Evolutionary conservation across 805 yeast species (phyloP).

Genomic region (Priceomyces castillae): DNA sequence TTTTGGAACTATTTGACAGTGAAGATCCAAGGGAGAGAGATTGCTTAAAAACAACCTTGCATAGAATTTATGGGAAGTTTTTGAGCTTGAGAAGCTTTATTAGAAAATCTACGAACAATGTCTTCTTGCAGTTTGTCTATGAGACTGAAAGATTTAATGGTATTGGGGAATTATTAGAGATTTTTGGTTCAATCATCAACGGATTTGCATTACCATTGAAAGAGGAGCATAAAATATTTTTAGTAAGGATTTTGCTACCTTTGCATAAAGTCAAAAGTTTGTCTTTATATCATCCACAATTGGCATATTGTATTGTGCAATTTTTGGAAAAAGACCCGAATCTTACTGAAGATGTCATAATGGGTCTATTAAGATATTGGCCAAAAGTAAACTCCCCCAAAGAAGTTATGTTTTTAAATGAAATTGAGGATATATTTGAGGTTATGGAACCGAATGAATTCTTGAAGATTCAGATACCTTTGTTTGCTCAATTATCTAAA

Average conservation of each 20-base stretch:
- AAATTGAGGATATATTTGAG: constrained; percentile 94
- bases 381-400: constrained; percentile 94
- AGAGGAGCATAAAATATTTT: constrained; percentile 92
- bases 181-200: constrained; percentile 92
- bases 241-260: constrained; percentile 84
- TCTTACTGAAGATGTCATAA: constrained; percentile 92
- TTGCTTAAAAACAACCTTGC: constrained; percentile 89
- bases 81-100: constrained; percentile 85
- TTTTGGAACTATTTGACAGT: constrained; percentile 88
- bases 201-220: constrained; percentile 97
- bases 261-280: constrained; percentile 88
- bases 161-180: constrained; percentile 89
- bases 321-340: constrained; percentile 91
- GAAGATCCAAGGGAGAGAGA: constrained; percentile 98
- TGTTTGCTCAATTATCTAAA: constrained; percentile 89
- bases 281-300: constrained; percentile 91
- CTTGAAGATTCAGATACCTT: constrained; percentile 84
- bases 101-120: constrained; percentile 86
- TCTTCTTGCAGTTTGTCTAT: constrained; percentile 87
- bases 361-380: constrained; percentile 93
- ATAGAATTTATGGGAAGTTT: constrained; percentile 94
- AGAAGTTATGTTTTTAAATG: constrained; percentile 93
- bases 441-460: constrained; percentile 93
- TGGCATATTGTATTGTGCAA: constrained; percentile 95
- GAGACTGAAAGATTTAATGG: constrained; percentile 97